Percentiles rank a stretch among this genome's conserved stretches.
Conservation (phyloP, 2,329 filamentous ascomycete species). For the Arthrobotrys pseudoclavata region DNA sequence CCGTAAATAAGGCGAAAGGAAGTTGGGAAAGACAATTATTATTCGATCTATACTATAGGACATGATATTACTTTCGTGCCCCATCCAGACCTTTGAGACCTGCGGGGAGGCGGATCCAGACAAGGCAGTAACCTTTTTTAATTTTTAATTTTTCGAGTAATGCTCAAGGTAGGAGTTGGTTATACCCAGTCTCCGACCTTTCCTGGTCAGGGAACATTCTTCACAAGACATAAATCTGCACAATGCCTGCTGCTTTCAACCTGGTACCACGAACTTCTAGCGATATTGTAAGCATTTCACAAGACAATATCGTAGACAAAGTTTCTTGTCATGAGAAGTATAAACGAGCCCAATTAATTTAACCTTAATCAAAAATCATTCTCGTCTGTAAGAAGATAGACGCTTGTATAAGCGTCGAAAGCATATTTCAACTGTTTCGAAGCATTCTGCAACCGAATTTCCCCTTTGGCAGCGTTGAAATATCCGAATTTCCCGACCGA, state of each 20-base stretch:
- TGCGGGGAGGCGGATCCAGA: conserved; percentile 38
- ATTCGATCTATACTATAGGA: conserved; percentile 8
- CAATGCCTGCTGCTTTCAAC: conserved; percentile 21
- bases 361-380: conserved; percentile 21
- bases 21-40: conserved; percentile 33
- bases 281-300: conserved; percentile 14
- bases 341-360: conserved; percentile 37
- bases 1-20: conserved; percentile 51
- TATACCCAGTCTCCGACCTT: conserved; percentile 32
- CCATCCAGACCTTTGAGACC: conserved; percentile 26
- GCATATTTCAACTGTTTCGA: conserved; percentile 57
- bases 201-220: conserved; percentile 48
- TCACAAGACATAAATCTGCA: conserved; percentile 6
- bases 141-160: background rate
- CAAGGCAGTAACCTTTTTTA: conserved; percentile 45
- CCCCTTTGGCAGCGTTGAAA: conserved; percentile 30
- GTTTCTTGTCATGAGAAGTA: background rate
- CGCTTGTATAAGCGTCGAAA: conserved; percentile 41
- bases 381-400: conserved; percentile 38
- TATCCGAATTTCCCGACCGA: conserved; percentile 58
- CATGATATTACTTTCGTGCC: conserved; percentile 35
- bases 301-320: conserved; percentile 17
- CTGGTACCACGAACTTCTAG: background rate
- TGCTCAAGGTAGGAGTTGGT: conserved; percentile 51
- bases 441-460: conserved; percentile 52